Percentiles rank a stretch among this genome's conserved stretches.
Conservation (phyloP, 208 protist species). For the Leishmania mexicana region DNA sequence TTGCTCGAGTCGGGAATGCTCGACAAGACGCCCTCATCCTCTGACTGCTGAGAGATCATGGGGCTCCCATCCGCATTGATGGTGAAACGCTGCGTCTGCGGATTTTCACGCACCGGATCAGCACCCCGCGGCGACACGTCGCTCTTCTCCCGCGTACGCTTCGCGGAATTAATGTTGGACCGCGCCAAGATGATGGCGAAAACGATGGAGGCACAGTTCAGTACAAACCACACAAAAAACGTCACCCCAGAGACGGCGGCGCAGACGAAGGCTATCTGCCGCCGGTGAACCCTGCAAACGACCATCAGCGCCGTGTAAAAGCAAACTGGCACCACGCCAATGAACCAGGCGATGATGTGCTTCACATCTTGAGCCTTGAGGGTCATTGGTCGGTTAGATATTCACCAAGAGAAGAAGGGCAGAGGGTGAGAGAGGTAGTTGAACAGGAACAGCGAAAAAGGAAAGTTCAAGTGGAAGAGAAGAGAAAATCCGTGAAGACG, state of each 20-base stretch:
- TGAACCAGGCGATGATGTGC: constrained; percentile 30
- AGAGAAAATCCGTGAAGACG: background rate
- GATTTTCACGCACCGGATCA: background rate
- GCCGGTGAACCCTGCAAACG: constrained; percentile 25
- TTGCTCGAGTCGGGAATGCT: constrained; percentile 24
- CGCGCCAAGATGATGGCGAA: background rate
- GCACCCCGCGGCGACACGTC: background rate
- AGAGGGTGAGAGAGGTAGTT: background rate
- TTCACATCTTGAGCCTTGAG: background rate
- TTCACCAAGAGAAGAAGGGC: background rate
- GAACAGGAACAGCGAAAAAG: background rate
- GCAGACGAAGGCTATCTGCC: constrained; percentile 41
- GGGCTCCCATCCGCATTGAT: background rate
- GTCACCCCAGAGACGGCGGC: constrained; percentile 19
- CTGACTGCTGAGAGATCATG: background rate
- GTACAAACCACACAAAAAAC: constrained; percentile 16
- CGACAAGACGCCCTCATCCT: constrained; percentile 17
- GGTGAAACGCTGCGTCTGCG: background rate
- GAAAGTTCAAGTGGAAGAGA: background rate
- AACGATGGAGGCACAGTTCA: constrained; percentile 22
- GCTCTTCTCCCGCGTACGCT: background rate
- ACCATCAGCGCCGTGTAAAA: constrained; percentile 51
- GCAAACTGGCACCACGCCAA: constrained; percentile 23
- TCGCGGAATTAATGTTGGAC: background rate
- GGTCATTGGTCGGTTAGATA: background rate